A percentile compares a stretch with the other conserved stretches of the same genome.
Conservation (phyloP, 345 rosid genomes). For the Salix caprea region DNA sequence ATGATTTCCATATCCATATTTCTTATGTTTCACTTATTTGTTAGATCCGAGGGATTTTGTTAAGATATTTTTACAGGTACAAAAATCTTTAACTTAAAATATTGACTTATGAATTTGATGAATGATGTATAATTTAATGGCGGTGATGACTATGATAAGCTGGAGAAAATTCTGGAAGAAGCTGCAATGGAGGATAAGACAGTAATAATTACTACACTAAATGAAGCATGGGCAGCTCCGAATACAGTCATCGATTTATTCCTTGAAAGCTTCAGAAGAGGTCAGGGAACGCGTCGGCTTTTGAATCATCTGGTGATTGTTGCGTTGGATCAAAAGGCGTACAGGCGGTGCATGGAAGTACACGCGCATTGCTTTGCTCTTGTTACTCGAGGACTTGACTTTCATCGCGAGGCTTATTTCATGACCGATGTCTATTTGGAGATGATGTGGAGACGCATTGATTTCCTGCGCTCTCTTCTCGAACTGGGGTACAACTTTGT, state of each 20-base stretch:
- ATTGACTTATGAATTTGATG: neutral
- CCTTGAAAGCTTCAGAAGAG: constrained; percentile 67
- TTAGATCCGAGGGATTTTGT: too few relatives aligned
- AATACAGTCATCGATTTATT: constrained; percentile 64
- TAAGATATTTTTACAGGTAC: too few relatives aligned
- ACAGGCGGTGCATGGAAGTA: constrained; percentile 45
- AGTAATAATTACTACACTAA: constrained; percentile 71
- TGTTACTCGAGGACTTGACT: constrained; percentile 62
- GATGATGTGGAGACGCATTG: constrained; percentile 96
- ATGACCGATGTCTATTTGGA: constrained; percentile 73
- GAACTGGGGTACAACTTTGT: constrained; percentile 81
- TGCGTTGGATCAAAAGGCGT: constrained; percentile 69
- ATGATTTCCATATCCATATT: too few relatives aligned
- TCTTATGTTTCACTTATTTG: too few relatives aligned
- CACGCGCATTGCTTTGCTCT: constrained; percentile 73
- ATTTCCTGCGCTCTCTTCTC: constrained; percentile 66
- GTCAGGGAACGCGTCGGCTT: constrained; percentile 52
- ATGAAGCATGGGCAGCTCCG: constrained; percentile 82
- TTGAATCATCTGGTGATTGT: constrained; percentile 68
- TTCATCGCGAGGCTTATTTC: constrained; percentile 67
- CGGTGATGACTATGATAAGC: constrained; percentile 34
- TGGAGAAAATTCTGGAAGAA: constrained; percentile 47
- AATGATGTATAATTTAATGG: neutral
- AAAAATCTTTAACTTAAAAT: too few relatives aligned
- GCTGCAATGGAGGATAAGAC: constrained; percentile 64